phyloP scores from a whole-genome alignment of 768 basidiomycete genomes.

The Trametes cingulata region DNA sequence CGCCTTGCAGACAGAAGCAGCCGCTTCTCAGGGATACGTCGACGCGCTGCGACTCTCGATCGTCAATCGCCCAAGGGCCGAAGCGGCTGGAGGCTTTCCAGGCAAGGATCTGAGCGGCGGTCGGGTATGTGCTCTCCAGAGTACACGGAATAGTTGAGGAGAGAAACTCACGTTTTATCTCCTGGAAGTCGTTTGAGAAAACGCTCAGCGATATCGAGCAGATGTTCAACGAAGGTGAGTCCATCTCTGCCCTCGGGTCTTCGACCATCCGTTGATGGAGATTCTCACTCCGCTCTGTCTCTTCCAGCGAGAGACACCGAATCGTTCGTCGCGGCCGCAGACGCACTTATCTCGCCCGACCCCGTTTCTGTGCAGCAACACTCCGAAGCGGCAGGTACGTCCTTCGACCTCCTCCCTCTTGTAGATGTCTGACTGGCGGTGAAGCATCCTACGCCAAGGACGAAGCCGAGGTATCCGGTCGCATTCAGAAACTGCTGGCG shows the following conservation, averaged over 20 bases:
- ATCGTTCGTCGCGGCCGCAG: neutral
- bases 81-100: too few relatives aligned
- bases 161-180: neutral
- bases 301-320: conserved; percentile 1
- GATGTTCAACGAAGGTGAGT: neutral
- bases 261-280: neutral
- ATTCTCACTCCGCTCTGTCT: neutral
- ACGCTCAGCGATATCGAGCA: conserved; percentile 5
- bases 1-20: conserved; percentile 1
- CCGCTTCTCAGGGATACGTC: conserved; percentile 12
- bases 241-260: neutral
- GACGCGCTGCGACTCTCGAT: conserved; percentile 18
- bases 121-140: neutral
- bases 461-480: conserved; percentile 1
- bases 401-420: neutral
- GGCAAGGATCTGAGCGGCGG: neutral
- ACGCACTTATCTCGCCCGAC: neutral
- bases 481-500: conserved; percentile 13
- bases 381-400: neutral
- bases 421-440: too few relatives aligned
- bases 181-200: neutral
- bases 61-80: neutral
- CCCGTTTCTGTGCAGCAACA: neutral
- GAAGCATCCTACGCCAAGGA: neutral
- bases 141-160: too few relatives aligned